Evolutionary conservation across 2,329 filamentous ascomycete species (phyloP).

Genomic region (Geosmithia flava): DNA sequence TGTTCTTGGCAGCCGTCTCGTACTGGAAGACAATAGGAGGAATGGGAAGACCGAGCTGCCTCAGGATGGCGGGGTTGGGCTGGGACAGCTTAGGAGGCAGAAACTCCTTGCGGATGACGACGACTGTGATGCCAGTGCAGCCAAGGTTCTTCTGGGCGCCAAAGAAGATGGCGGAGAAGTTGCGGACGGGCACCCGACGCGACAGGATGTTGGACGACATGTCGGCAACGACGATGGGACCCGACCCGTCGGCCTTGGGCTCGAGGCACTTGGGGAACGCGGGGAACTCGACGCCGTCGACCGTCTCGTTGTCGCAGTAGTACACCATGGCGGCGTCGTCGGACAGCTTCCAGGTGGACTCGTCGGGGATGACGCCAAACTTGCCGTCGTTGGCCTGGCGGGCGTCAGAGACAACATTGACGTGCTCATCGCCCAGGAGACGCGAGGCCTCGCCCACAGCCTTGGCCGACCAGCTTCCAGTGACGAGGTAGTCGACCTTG

Average conservation of each 20-base stretch:
- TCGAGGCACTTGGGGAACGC: constrained; percentile 54
- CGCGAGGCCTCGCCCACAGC: constrained; percentile 72
- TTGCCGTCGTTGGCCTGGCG: constrained; percentile 60
- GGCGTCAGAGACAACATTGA: constrained; percentile 68
- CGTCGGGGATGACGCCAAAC: constrained; percentile 72
- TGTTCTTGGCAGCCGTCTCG: constrained; percentile 78
- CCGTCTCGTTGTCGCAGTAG: constrained; percentile 71
- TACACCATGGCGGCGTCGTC: constrained; percentile 65
- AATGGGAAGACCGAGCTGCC: constrained; percentile 63
- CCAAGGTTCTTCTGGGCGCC: constrained; percentile 94
- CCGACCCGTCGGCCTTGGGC: constrained; percentile 43
- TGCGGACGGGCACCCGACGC: constrained; percentile 60
- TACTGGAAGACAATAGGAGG: constrained; percentile 74
- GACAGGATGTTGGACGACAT: constrained; percentile 94
- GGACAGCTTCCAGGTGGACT: constrained; percentile 65
- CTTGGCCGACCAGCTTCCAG: constrained; percentile 80
- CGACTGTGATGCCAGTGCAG: constrained; percentile 73
- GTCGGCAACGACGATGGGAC: constrained; percentile 74
- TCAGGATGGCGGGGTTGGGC: constrained; percentile 56
- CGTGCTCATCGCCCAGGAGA: constrained; percentile 62
- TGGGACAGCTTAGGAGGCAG: constrained; percentile 55
- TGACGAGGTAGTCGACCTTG: constrained; percentile 81
- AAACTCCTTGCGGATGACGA: constrained; percentile 70
- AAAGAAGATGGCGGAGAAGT: constrained; percentile 79
- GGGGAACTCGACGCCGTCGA: constrained; percentile 86